Percentiles rank a stretch among this genome's conserved stretches.
phyloP scores from a whole-genome alignment of 1,139 yeast genomes.

The Dujonia santamariae region DNA sequence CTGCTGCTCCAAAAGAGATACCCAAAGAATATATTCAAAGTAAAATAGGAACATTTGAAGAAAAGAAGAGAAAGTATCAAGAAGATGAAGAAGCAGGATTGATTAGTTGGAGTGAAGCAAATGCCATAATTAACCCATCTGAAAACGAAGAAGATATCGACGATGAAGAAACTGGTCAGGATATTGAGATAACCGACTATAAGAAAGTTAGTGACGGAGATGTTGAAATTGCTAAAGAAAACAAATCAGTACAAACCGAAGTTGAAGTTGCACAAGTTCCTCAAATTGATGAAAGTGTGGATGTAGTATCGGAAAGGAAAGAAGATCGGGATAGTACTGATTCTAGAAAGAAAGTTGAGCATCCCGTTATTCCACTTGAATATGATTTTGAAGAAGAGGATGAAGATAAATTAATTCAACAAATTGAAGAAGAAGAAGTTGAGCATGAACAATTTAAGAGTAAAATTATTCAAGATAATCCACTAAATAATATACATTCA shows the following conservation, averaged over 20 bases:
- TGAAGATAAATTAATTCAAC: slow-evolving; percentile 61
- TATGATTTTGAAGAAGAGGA: slow-evolving; percentile 77
- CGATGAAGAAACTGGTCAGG: slow-evolving; percentile 12
- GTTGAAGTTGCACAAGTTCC: slow-evolving; percentile 8
- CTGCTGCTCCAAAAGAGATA: background rate
- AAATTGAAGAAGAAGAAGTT: slow-evolving; percentile 62
- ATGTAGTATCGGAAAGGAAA: background rate
- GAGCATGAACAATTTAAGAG: slow-evolving; percentile 68
- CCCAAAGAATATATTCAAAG: background rate
- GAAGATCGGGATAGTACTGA: slow-evolving; percentile 2
- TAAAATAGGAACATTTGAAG: background rate
- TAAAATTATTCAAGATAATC: slow-evolving; percentile 30
- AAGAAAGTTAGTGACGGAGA: slow-evolving; percentile 11
- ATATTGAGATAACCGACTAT: slow-evolving; percentile 10
- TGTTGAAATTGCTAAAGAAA: slow-evolving; percentile 5
- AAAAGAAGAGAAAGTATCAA: slow-evolving; percentile 13
- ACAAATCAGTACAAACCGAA: slow-evolving; percentile 9
- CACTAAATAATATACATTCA: slow-evolving; percentile 22
- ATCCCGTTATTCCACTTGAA: slow-evolving; percentile 26
- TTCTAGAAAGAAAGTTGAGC: slow-evolving; percentile 1
- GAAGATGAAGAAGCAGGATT: slow-evolving; percentile 51
- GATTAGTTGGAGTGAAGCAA: slow-evolving; percentile 46
- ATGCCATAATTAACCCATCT: slow-evolving; percentile 18
- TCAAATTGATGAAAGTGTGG: background rate
- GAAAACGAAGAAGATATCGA: slow-evolving; percentile 12